Evolutionary conservation across 2,329 filamentous ascomycete genomes (phyloP).

Genomic region (Fusarium sororula): DNA sequence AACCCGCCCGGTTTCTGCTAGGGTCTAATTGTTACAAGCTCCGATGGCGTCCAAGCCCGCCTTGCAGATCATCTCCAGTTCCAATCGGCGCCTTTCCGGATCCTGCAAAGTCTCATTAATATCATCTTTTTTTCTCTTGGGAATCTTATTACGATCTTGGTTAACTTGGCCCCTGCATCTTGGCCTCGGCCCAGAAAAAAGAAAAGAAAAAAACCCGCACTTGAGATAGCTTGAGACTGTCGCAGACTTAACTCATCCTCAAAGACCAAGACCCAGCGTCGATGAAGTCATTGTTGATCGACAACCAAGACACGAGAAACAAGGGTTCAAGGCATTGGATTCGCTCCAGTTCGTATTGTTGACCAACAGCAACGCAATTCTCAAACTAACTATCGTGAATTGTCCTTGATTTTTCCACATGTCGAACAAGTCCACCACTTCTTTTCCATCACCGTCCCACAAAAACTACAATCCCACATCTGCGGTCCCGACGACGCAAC

Average conservation of each 20-base stretch:
- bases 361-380: conserved; percentile 1
- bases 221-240: conserved; percentile 12
- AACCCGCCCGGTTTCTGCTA: conserved; percentile 22
- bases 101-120: conserved; percentile 28
- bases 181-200: conserved; percentile 7
- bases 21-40: conserved; percentile 33
- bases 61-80: conserved; percentile 47
- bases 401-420: conserved; percentile 65
- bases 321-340: conserved; percentile 22
- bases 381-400: conserved; percentile 47
- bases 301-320: conserved; percentile 8
- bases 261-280: not conserved
- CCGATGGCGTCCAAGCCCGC: conserved; percentile 29
- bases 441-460: conserved; percentile 60
- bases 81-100: conserved; percentile 45
- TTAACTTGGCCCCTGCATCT: conserved; percentile 27
- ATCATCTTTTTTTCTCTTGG: conserved; percentile 27
- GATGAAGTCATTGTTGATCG: conserved; percentile 38
- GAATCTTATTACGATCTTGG: conserved; percentile 36
- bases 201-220: not conserved
- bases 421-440: conserved; percentile 67
- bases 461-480: conserved; percentile 63
- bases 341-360: conserved; percentile 10
- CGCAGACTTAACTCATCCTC: not conserved
- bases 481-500: conserved; percentile 31